Conservation (phyloP, 1,284 basidiomycete species). For the Schizophyllum amplum region DNA sequence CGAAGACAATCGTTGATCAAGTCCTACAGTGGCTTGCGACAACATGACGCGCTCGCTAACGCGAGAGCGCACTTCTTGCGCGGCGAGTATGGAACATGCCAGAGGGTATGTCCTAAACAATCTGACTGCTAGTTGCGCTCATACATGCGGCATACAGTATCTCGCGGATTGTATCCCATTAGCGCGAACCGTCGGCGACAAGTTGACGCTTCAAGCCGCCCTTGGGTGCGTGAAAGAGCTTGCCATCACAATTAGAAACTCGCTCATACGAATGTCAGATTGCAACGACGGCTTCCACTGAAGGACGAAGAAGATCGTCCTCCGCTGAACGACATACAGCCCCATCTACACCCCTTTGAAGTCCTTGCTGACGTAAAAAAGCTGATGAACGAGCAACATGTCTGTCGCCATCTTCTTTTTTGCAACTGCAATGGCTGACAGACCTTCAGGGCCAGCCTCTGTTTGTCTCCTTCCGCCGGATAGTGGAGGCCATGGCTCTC, state of each 20-base stretch:
- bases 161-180: conserved; percentile 68
- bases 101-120: conserved; percentile 53
- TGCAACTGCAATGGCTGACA: conserved; percentile 1
- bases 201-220: conserved; percentile 65
- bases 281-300: conserved; percentile 61
- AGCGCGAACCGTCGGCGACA: conserved; percentile 63
- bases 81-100: conserved; percentile 56
- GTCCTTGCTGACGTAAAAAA: conserved; percentile 66
- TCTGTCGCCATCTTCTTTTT: conserved; percentile 18
- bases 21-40: conserved; percentile 54
- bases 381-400: conserved; percentile 47
- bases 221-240: conserved; percentile 60
- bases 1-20: conserved; percentile 3
- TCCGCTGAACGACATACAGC: conserved; percentile 65
- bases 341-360: conserved; percentile 67
- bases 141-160: conserved; percentile 32
- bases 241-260: no score
- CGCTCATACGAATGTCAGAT: no score
- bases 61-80: conserved; percentile 68
- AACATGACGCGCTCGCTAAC: conserved; percentile 70
- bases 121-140: not conserved
- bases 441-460: conserved; percentile 63
- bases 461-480: conserved; percentile 56
- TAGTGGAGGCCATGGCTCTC: conserved; percentile 57
- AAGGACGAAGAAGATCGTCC: conserved; percentile 36